These are phyloP conservation scores for Botrytis aclada DNA, from an alignment of 2,329 filamentous ascomycete genomes.

Conservation along the genomic window DNA sequence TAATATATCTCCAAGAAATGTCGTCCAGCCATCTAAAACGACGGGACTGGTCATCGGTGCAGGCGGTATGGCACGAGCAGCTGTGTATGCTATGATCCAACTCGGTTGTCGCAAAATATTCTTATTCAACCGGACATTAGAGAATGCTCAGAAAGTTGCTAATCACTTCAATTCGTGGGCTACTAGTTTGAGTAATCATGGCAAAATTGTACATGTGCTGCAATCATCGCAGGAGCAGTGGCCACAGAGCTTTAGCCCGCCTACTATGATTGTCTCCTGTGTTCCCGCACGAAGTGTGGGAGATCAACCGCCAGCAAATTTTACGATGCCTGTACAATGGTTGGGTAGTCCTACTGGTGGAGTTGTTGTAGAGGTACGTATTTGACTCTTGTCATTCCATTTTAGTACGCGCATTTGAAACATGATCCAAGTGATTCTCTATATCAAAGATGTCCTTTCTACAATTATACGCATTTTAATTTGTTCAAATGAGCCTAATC, in stretches of 20 bases:
- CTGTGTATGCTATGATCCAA: constrained; percentile 74
- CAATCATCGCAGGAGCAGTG: constrained; percentile 57
- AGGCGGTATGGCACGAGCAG: constrained; percentile 74
- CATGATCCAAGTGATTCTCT: neutral
- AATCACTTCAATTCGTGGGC: constrained; percentile 61
- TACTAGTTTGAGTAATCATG: constrained; percentile 32
- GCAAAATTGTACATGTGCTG: constrained; percentile 47
- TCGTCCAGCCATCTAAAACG: constrained; percentile 48
- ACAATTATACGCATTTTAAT: neutral
- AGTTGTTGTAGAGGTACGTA: constrained; percentile 61
- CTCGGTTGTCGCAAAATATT: constrained; percentile 74
- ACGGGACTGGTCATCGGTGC: constrained; percentile 60
- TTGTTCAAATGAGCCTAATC: neutral
- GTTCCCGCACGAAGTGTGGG: constrained; percentile 69
- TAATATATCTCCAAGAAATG: constrained; percentile 70
- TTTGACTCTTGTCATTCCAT: neutral
- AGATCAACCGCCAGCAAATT: constrained; percentile 62
- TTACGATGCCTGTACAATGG: constrained; percentile 68
- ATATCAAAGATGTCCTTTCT: neutral
- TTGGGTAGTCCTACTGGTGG: constrained; percentile 70
- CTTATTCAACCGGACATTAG: constrained; percentile 67
- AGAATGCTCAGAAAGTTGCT: constrained; percentile 63
- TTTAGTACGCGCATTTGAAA: neutral
- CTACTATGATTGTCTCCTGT: constrained; percentile 73
- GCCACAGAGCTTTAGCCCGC: constrained; percentile 60